A percentile compares a stretch with the other conserved stretches of the same genome.
Evolutionary conservation across 208 protist genomes (phyloP).

Genomic region (Leishmania aethiopica): DNA sequence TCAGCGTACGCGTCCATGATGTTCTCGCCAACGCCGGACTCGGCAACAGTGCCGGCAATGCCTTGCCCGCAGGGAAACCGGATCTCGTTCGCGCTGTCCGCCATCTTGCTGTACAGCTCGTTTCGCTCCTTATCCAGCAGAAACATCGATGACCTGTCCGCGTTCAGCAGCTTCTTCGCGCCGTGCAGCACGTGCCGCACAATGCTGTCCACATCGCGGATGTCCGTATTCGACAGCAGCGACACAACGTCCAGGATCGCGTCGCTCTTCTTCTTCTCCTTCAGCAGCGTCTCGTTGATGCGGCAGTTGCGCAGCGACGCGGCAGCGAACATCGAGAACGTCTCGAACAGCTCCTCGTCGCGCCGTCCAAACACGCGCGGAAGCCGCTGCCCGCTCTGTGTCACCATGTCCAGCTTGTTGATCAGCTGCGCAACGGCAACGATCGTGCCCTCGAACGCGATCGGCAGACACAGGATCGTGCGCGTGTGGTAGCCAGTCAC

Average conservation of each 20-base stretch:
- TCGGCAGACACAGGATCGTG: slow-evolving; percentile 75
- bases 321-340: slow-evolving; percentile 73
- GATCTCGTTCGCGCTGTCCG: slow-evolving; percentile 77
- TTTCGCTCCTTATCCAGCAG: slow-evolving; percentile 85
- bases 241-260: slow-evolving; percentile 75
- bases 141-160: slow-evolving; percentile 77
- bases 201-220: slow-evolving; percentile 74
- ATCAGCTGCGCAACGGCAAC: slow-evolving; percentile 79
- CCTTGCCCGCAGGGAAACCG: slow-evolving; percentile 74
- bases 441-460: slow-evolving; percentile 67
- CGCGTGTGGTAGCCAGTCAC: slow-evolving; percentile 70
- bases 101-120: slow-evolving; percentile 76
- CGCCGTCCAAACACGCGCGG: slow-evolving; percentile 53
- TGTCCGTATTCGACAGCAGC: slow-evolving; percentile 76
- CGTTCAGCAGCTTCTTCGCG: slow-evolving; percentile 71
- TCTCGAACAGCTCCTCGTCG: slow-evolving; percentile 76
- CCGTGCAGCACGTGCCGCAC: slow-evolving; percentile 69
- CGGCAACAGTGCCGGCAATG: slow-evolving; percentile 78
- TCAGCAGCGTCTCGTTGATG: slow-evolving; percentile 63
- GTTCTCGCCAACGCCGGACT: slow-evolving; percentile 66
- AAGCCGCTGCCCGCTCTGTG: slow-evolving; percentile 48
- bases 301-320: slow-evolving; percentile 74
- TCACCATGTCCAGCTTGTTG: slow-evolving; percentile 77
- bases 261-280: slow-evolving; percentile 73
- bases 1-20: slow-evolving; percentile 80